A percentile compares a stretch with the other conserved stretches of the same genome.
These are phyloP conservation scores for Ceratocystis huliohia DNA, from an alignment of 2,329 filamentous ascomycete genomes.

Conservation along the genomic window DNA sequence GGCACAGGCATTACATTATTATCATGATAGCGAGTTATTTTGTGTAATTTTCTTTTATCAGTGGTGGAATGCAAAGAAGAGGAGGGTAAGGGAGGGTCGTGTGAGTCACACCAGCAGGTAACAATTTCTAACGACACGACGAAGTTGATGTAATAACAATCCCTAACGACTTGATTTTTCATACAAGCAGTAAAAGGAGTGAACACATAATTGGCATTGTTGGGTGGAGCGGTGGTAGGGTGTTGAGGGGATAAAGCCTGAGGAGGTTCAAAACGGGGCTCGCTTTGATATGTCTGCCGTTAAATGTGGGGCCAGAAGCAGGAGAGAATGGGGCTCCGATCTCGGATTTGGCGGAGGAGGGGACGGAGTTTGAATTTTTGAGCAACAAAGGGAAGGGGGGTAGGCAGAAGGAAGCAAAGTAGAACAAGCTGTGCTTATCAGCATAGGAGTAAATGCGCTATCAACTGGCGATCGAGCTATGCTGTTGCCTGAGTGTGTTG, in stretches of 20 bases:
- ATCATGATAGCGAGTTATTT: conserved; percentile 1
- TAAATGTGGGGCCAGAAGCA: not conserved
- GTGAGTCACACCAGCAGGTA: no score
- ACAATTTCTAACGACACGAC: not conserved
- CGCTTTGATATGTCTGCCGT: not conserved
- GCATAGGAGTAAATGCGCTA: no score
- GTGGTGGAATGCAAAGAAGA: not conserved
- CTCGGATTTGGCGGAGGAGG: not conserved
- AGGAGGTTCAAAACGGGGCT: not conserved
- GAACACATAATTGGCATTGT: not conserved
- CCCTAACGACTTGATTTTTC: no score
- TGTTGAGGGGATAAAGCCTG: not conserved
- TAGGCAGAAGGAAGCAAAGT: no score
- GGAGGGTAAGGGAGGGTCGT: not conserved
- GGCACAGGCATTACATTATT: conserved; percentile 23
- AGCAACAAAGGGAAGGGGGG: no score
- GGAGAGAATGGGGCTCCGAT: not conserved
- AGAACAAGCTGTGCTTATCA: no score
- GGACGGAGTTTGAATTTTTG: not conserved
- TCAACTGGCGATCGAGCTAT: no score
- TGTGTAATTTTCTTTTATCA: not conserved
- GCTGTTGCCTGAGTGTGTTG: not conserved
- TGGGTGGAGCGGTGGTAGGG: no score
- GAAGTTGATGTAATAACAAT: not conserved
- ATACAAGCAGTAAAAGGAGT: not conserved